Evolutionary conservation across 2,329 filamentous ascomycete species (phyloP).

Genomic region (Epichloe sibirici): DNA sequence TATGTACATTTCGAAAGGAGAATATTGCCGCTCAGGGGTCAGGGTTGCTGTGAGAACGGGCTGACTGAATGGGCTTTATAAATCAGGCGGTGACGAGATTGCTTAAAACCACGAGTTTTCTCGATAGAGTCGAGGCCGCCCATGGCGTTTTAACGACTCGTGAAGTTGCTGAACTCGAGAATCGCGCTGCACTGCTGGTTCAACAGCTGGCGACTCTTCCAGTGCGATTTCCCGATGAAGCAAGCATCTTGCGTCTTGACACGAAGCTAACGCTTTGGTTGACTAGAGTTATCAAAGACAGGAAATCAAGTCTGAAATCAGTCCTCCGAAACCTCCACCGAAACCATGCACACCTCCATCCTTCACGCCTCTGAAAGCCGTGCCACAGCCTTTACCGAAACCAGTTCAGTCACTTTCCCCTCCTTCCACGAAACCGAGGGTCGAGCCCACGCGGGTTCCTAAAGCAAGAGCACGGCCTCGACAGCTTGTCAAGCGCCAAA

Average conservation of each 20-base stretch:
- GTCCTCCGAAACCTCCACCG: background rate
- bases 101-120: slow-evolving; percentile 12
- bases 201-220: slow-evolving; percentile 9
- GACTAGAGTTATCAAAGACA: background rate
- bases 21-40: background rate
- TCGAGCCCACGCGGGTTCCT: background rate
- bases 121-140: slow-evolving; percentile 13
- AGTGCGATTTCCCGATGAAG: slow-evolving; percentile 7
- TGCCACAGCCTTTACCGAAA: background rate
- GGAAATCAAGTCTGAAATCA: background rate
- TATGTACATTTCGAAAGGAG: slow-evolving; percentile 8
- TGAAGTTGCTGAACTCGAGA: slow-evolving; percentile 11
- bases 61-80: background rate
- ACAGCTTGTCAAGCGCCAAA: background rate
- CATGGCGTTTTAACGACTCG: slow-evolving; percentile 8
- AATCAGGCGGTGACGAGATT: slow-evolving; percentile 15
- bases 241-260: background rate
- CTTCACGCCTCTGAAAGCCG: background rate
- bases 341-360: background rate
- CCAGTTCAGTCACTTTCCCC: background rate
- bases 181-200: slow-evolving; percentile 11
- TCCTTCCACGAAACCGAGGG: background rate
- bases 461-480: background rate
- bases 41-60: background rate
- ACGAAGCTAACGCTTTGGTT: background rate